phyloP scores from a whole-genome alignment of 306 rosid species.

The Geum urbanum region DNA sequence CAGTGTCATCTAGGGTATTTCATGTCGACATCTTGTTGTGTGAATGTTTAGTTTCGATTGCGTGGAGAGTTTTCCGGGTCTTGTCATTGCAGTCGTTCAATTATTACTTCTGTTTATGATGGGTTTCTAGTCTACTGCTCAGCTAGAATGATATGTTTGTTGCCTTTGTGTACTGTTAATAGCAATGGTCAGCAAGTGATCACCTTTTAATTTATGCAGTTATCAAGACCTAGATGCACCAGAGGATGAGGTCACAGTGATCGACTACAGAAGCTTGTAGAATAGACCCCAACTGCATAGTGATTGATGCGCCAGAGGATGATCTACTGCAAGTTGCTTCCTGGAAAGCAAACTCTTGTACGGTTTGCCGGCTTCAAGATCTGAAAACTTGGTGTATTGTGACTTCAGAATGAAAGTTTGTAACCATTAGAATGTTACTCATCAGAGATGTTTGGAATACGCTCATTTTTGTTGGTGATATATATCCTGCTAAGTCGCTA shows the following conservation, averaged over 20 bases:
- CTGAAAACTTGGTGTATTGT: neutral
- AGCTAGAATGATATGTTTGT: conserved; percentile 2
- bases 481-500: conserved; percentile 8
- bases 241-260: conserved; percentile 95
- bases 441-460: neutral
- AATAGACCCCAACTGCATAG: conserved; percentile 13
- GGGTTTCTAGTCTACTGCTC: neutral
- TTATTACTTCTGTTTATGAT: neutral
- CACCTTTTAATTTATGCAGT: conserved; percentile 40
- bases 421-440: neutral
- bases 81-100: neutral
- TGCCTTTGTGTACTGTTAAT: neutral
- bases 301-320: too few species aligned
- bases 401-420: neutral
- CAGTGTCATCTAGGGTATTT: neutral
- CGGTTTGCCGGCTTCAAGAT: neutral
- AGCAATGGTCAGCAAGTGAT: neutral
- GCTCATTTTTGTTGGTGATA: conserved; percentile 3
- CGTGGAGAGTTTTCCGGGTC: neutral
- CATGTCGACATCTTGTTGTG: neutral
- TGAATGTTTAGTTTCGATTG: neutral
- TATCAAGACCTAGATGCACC: conserved; percentile 98
- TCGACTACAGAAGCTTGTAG: conserved; percentile 95
- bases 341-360: neutral
- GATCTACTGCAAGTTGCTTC: conserved; percentile 11